Base-by-base conservation (phyloP, 352 stramenopile genomes). In the Pythium aristosporum region DNA sequence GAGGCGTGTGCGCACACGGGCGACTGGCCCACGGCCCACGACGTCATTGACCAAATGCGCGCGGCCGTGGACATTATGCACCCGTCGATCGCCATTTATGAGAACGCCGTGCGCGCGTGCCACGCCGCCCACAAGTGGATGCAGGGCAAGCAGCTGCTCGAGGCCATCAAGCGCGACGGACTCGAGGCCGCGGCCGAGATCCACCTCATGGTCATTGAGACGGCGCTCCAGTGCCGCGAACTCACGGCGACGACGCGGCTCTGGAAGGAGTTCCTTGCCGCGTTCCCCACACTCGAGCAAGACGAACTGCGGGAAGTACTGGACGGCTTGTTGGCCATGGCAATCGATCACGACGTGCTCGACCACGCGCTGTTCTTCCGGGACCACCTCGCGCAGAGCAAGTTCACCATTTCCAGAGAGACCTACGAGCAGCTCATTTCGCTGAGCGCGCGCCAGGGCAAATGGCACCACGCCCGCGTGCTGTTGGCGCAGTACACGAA, bases 31-130 rank as follows among this genome's bases (percentile, higher is more conserved):
- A 85, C 74, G 30, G 76, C 76, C 9, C 65, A 76, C 25, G 79
- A 92, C 53, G 74, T 92, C 39, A 69, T 92, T 48, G 81, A 85
- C 7, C 80, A 76, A 56, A 92, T 92, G 83, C 80, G 89, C 56
- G 28, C 77, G 42, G 79, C 76, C 39, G 66, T 85, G 36, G 81
- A 92, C 25, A 69, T 88, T 46, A 92, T 90, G 83, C 74, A 86
- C 30, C 77, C 83, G 49, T 89, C 79, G 36, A 51, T 74, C 28
- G 70, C 77, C 53, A 84, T 92, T 28, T 92, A 90, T 52, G 83
- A 92, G 62, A 82, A 92, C 65, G 83, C 77, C n/a, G 72, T 92
- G 50, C 52, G 48, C 2, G 76, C 83, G 28, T 89, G 81, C 63
- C 68, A 77, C 56, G 60, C 51, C 46, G 81, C 63, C 1, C 64